Evolutionary conservation across 768 basidiomycete species (phyloP).

Genomic region (Mycena epipterygia): DNA sequence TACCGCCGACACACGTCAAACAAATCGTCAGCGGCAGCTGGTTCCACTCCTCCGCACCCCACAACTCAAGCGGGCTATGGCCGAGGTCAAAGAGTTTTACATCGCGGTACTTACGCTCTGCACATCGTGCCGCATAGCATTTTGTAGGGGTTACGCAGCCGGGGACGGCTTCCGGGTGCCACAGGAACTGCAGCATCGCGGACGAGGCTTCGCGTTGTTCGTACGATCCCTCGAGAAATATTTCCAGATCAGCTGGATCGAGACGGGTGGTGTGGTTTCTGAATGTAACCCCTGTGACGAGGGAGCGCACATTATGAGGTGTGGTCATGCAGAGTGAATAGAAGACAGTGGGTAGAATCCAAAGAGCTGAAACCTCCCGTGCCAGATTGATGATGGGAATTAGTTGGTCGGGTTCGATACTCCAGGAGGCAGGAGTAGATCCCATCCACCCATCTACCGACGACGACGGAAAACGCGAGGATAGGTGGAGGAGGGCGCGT

Average conservation of each 20-base stretch:
- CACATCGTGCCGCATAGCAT: constrained; percentile 10
- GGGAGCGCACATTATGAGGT: constrained; percentile 5
- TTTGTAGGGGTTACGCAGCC: not conserved
- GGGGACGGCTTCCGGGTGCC: constrained; percentile 2
- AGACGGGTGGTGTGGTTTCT: not conserved
- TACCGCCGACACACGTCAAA: not conserved
- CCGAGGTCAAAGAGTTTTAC: constrained; percentile 15
- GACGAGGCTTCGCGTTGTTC: constrained; percentile 14
- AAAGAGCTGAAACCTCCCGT: constrained; percentile 16
- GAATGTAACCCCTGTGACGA: constrained; percentile 9
- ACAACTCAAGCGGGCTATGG: constrained; percentile 8
- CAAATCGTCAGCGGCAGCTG: constrained; percentile 1
- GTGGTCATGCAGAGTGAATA: constrained; percentile 17
- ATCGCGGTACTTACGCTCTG: constrained; percentile 24
- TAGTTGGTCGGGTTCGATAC: not conserved
- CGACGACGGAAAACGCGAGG: not conserved
- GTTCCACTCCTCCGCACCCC: constrained; percentile 8
- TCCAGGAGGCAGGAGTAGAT: not conserved
- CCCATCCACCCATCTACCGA: not conserved
- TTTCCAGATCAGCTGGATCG: not conserved
- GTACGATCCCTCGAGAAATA: constrained; percentile 17
- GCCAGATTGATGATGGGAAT: constrained; percentile 23
- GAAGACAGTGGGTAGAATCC: constrained; percentile 22
- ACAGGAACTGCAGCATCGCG: constrained; percentile 19
- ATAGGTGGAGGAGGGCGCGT: constrained; percentile 14